Base-by-base conservation (phyloP, 169 alveolate genomes). In the Eimeria maxima region DNA sequence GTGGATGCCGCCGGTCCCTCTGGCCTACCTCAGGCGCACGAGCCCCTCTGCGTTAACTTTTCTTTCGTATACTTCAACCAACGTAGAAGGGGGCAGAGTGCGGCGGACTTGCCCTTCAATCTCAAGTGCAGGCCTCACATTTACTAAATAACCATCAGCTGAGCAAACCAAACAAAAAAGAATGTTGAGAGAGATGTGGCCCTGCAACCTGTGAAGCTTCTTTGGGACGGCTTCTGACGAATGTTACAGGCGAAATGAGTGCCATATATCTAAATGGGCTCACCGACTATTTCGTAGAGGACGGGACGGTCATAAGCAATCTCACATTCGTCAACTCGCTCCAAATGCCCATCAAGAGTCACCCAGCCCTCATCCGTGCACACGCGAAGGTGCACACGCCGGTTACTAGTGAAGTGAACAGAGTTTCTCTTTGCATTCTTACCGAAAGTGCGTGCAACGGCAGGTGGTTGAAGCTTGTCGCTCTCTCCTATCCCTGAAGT, bases 91-190 rank as follows among this genome's bases (percentile, higher is more conserved):
- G 13, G 96, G 96, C 81, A 94, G 50, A 73, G 95, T 94, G 60
- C 96, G 96, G 67, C 81, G 81, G 47, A 94, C 94, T 71, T 80
- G 96, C 14, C 96, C 96, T 27, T 93, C 96, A 38, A 93, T 93
- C 76, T 93, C 96, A 20, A 93, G 96, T 27, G 84, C 67, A 29
- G 73, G 93, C 71, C 96, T 83, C 50, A 93, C 92, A 45, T 93
- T 93, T 6, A 93, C 92, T 50, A 93, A 60, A 63, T 93, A 93
- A 6, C 96, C 96, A 67, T 93, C 96, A 33, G 92, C 96, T 93
- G 96, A 53, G 65, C 7, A 24, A 44, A 74, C 4, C 53, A 38
- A 78, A 78, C 11, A 29, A 18, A 10, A 45, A 20, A 20, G 45
- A 71, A 33, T 24, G 1, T 6, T 14, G 81, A 71, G 50, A 47